A percentile compares a stretch with the other conserved stretches of the same genome.
Evolutionary conservation across 306 rosid genomes (phyloP).

Genomic region (Dryas drummondii): DNA sequence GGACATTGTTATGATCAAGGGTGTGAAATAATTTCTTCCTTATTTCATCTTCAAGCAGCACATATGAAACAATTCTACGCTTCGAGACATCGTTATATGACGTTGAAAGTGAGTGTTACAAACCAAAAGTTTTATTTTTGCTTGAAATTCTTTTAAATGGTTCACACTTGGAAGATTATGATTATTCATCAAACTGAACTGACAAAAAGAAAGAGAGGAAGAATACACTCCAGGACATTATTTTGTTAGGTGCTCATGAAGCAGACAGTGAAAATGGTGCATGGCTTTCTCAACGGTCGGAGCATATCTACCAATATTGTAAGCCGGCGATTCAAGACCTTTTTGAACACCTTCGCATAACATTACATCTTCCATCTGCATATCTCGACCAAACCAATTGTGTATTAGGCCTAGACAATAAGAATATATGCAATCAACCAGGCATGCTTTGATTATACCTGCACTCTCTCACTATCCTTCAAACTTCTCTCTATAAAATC

Average conservation of each 20-base stretch:
- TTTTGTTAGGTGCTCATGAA: conserved; percentile 42
- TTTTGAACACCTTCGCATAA: conserved; percentile 82
- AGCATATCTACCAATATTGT: conserved; percentile 68
- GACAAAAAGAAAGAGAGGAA: too few relatives aligned
- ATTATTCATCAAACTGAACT: too few relatives aligned
- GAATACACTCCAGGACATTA: conserved; percentile 1
- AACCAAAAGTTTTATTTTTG: too few relatives aligned
- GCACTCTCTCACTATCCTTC: conserved; percentile 78
- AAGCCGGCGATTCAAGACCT: conserved; percentile 83
- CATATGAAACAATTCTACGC: too few relatives aligned
- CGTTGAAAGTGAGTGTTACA: too few relatives aligned
- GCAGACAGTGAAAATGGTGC: conserved; percentile 88
- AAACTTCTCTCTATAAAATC: conserved; percentile 66
- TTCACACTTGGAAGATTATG: too few relatives aligned
- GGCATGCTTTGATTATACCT: conserved; percentile 44
- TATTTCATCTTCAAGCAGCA: too few relatives aligned
- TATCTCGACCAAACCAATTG: conserved; percentile 21
- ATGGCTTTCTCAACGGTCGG: conserved; percentile 82
- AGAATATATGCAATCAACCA: not conserved
- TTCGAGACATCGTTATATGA: too few relatives aligned
- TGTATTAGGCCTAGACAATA: not conserved
- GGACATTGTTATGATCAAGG: too few relatives aligned
- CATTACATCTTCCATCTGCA: conserved; percentile 72
- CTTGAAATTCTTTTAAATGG: too few relatives aligned
- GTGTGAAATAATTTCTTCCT: too few relatives aligned